A percentile compares a stretch with the other conserved stretches of the same genome.
phyloP scores from a whole-genome alignment of 352 stramenopile genomes.

The Globisporangium okanoganense region DNA sequence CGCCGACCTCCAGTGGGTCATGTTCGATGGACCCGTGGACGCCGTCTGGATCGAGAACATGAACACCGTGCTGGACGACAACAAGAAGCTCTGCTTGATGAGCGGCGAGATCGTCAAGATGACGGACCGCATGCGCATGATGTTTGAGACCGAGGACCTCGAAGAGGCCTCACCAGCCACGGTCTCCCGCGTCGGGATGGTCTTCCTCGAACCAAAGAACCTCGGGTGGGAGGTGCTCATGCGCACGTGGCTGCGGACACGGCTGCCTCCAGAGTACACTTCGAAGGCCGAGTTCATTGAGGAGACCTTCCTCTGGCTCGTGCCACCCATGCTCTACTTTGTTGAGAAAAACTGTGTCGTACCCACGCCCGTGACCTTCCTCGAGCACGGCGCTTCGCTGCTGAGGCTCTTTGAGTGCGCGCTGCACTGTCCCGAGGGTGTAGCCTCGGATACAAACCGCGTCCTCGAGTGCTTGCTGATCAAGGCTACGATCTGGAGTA shows the following conservation, averaged over 20 bases:
- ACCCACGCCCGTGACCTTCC: slow-evolving; percentile 84
- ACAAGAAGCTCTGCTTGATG: slow-evolving; percentile 94
- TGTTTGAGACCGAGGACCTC: slow-evolving; percentile 94
- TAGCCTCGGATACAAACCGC: slow-evolving; percentile 62
- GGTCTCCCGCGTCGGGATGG: slow-evolving; percentile 91
- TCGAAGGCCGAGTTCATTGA: slow-evolving; percentile 45
- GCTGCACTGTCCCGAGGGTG: slow-evolving; percentile 48
- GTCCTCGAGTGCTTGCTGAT: slow-evolving; percentile 87
- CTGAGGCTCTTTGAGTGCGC: slow-evolving; percentile 81
- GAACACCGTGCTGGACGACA: slow-evolving; percentile 94
- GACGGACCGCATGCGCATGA: slow-evolving; percentile 94
- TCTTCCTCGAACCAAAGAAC: slow-evolving; percentile 91
- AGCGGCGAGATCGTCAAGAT: slow-evolving; percentile 95
- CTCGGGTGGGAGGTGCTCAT: slow-evolving; percentile 89
- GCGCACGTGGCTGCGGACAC: slow-evolving; percentile 79
- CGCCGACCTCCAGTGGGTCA: slow-evolving; percentile 89
- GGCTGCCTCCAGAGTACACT: slow-evolving; percentile 33
- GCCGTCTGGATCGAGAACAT: slow-evolving; percentile 96
- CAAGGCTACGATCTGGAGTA: slow-evolving; percentile 87
- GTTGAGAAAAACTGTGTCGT: slow-evolving; percentile 87
- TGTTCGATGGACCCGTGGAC: slow-evolving; percentile 93
- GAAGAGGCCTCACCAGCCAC: slow-evolving; percentile 86
- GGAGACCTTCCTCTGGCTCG: slow-evolving; percentile 87
- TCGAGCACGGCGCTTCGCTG: slow-evolving; percentile 88
- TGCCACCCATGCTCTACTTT: slow-evolving; percentile 90